These are phyloP conservation scores for Mycena vulgaris DNA, from an alignment of 768 basidiomycete genomes.

Conservation along the genomic window DNA sequence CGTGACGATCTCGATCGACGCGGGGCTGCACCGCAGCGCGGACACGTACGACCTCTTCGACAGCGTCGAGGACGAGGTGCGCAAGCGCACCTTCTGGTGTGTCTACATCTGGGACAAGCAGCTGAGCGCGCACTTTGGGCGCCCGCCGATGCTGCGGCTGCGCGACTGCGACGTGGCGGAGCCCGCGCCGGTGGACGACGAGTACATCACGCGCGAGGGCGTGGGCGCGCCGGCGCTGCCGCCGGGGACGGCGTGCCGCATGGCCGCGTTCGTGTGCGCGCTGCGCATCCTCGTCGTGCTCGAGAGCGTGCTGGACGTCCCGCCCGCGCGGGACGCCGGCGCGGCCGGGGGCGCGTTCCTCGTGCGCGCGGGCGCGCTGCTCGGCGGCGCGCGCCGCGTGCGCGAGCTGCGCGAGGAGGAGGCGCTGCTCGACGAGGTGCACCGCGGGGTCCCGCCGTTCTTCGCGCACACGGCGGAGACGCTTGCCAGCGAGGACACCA, in stretches of 20 bases:
- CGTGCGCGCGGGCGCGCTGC: constrained; percentile 76
- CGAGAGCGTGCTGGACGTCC: constrained; percentile 89
- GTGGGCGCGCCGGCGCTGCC: constrained; percentile 70
- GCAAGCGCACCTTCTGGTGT: constrained; percentile 97
- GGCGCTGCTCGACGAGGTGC: constrained; percentile 84
- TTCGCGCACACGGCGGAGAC: constrained; percentile 90
- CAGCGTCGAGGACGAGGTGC: constrained; percentile 72
- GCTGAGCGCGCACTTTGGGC: neutral
- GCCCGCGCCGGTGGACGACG: constrained; percentile 89
- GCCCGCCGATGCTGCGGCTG: constrained; percentile 48
- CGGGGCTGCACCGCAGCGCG: constrained; percentile 8
- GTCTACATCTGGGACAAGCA: constrained; percentile 94
- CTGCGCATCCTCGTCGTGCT: constrained; percentile 89
- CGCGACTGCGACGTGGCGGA: constrained; percentile 97
- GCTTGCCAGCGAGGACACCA: constrained; percentile 86
- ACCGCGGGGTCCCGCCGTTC: constrained; percentile 75
- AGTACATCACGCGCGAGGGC: constrained; percentile 85
- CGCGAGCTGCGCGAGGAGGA: constrained; percentile 87
- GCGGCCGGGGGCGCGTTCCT: constrained; percentile 77
- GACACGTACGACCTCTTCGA: constrained; percentile 12
- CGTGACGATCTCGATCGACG: constrained; percentile 77
- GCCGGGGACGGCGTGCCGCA: constrained; percentile 78
- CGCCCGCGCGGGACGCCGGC: constrained; percentile 71
- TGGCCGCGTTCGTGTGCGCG: constrained; percentile 85
- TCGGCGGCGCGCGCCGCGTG: constrained; percentile 73